Evolutionary conservation across 208 protist genomes (phyloP).

Genomic region (Leishmania guyanensis): DNA sequence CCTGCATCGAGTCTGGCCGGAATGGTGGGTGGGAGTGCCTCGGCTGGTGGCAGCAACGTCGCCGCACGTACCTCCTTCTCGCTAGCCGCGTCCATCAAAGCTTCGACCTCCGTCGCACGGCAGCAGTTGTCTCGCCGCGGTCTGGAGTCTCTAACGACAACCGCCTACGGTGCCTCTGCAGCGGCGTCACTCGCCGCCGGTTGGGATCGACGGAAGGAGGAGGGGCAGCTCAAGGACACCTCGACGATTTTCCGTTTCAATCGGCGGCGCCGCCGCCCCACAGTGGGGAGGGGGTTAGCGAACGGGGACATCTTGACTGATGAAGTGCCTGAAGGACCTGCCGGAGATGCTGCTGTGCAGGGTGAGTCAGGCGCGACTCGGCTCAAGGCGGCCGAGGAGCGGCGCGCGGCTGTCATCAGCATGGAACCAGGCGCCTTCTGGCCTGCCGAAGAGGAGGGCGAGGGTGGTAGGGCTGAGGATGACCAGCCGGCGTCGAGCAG

Average conservation of each 20-base stretch:
- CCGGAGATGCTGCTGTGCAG: not conserved
- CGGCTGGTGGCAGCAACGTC: constrained; percentile 19
- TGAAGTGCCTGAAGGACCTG: not conserved
- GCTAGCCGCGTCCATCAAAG: constrained; percentile 80
- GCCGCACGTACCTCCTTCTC: constrained; percentile 50
- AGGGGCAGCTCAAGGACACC: constrained; percentile 58
- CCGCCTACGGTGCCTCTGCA: constrained; percentile 80
- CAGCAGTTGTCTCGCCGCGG: constrained; percentile 70
- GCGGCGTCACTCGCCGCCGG: constrained; percentile 77
- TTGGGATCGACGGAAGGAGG: constrained; percentile 52
- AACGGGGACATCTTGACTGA: not conserved
- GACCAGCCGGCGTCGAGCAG: constrained; percentile 5
- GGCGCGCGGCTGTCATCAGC: constrained; percentile 22
- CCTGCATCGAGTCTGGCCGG: constrained; percentile 60
- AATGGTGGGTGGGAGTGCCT: constrained; percentile 38
- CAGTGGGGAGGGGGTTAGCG: not conserved
- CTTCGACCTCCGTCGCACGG: constrained; percentile 62
- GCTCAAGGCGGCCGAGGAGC: constrained; percentile 17
- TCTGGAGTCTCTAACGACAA: constrained; percentile 71
- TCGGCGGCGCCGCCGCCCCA: constrained; percentile 26
- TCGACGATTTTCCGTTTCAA: constrained; percentile 85
- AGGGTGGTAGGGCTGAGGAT: constrained; percentile 4
- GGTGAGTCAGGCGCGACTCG: not conserved
- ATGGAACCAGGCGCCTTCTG: constrained; percentile 29
- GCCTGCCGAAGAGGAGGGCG: constrained; percentile 13